A percentile compares a stretch with the other conserved stretches of the same genome.
Conservation (phyloP, 768 basidiomycete species). For the Chalciporus piperatus region DNA sequence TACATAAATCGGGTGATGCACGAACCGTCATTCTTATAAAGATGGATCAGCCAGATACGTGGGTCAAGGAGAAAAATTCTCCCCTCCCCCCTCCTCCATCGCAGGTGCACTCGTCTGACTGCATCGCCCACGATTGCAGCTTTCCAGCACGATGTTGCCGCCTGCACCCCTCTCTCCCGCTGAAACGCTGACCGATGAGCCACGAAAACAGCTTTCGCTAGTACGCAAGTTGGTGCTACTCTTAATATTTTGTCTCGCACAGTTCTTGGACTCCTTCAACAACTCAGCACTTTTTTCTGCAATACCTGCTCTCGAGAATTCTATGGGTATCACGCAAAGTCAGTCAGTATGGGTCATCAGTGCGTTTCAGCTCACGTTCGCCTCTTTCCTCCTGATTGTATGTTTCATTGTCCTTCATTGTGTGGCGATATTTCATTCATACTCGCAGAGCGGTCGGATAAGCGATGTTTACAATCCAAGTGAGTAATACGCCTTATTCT, state of each 20-base stretch:
- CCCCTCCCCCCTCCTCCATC: background rate
- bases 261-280: slow-evolving; percentile 45
- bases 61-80: background rate
- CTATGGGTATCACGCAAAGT: slow-evolving; percentile 21
- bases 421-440: slow-evolving; percentile 7
- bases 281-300: slow-evolving; percentile 41
- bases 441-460: slow-evolving; percentile 23
- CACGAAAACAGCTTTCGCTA: slow-evolving; percentile 15
- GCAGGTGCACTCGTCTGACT: background rate
- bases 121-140: background rate
- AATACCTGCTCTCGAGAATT: slow-evolving; percentile 33
- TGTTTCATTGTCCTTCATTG: background rate
- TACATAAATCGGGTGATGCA: background rate
- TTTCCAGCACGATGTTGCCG: slow-evolving; percentile 10
- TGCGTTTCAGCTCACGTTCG: slow-evolving; percentile 47
- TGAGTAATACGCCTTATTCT: slow-evolving; percentile 23
- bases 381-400: slow-evolving; percentile 35
- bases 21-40: background rate
- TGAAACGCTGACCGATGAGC: slow-evolving; percentile 2
- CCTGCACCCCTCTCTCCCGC: background rate
- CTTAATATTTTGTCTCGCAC: slow-evolving; percentile 37
- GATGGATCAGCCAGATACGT: background rate
- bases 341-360: slow-evolving; percentile 41
- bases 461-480: slow-evolving; percentile 31
- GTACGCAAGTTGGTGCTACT: slow-evolving; percentile 32